A percentile compares a stretch with the other conserved stretches of the same genome.
Evolutionary conservation across 192 early-diverging fungal genomes (phyloP).

Genomic region (Backusella liffmaniae): DNA sequence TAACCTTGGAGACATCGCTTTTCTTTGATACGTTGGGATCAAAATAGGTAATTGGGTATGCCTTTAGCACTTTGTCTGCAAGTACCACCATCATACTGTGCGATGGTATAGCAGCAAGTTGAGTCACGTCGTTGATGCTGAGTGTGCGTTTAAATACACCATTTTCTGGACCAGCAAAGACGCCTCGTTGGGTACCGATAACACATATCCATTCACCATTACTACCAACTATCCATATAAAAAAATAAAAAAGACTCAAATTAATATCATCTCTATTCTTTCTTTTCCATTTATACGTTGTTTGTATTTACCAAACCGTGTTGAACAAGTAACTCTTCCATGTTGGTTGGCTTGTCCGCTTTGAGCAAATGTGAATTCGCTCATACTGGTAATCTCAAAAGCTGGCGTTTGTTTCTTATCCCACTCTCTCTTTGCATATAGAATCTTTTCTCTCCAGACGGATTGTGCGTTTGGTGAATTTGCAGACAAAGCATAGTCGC

Average conservation of each 20-base stretch:
- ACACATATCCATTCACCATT: conserved; percentile 57
- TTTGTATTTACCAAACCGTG: conserved; percentile 42
- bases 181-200: conserved; percentile 79
- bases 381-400: conserved; percentile 49
- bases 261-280: neutral
- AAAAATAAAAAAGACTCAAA: neutral
- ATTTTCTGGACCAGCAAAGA: conserved; percentile 50
- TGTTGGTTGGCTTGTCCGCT: conserved; percentile 27
- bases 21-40: conserved; percentile 17
- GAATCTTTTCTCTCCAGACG: conserved; percentile 83
- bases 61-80: conserved; percentile 51
- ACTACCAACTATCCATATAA: conserved; percentile 1
- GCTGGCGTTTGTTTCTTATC: conserved; percentile 27
- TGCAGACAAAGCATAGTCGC: conserved; percentile 65
- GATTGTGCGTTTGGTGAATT: conserved; percentile 14
- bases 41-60: conserved; percentile 73
- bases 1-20: neutral
- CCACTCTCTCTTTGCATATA: conserved; percentile 45
- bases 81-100: conserved; percentile 22
- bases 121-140: neutral
- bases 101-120: neutral
- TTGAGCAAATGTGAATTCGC: conserved; percentile 42
- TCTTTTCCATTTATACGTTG: too few relatives aligned
- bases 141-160: neutral
- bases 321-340: conserved; percentile 53